Percentiles rank a stretch among this genome's conserved stretches.
Evolutionary conservation across 768 basidiomycete species (phyloP).

Genomic region (Lactarius pseudohatsudake): DNA sequence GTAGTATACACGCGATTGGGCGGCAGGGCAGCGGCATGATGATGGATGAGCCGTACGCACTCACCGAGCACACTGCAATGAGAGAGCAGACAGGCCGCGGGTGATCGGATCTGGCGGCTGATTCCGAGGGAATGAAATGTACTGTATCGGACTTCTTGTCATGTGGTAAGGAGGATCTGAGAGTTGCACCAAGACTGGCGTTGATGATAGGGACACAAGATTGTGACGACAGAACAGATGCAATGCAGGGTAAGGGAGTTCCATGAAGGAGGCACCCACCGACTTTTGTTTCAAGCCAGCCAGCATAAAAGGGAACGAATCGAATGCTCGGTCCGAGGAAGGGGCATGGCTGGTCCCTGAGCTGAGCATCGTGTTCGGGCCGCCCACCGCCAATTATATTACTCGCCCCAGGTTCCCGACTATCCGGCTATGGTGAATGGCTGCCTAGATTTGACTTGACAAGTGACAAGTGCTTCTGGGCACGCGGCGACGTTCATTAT

Average conservation of each 20-base stretch:
- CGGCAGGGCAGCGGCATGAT: background rate
- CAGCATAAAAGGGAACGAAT: background rate
- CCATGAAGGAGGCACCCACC: background rate
- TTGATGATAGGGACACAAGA: background rate
- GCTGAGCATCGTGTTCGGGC: constrained; percentile 20
- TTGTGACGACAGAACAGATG: background rate
- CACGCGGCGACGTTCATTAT: constrained; percentile 6
- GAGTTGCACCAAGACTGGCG: background rate
- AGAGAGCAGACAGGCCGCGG: background rate
- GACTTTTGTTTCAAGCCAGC: background rate
- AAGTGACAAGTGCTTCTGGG: constrained; percentile 12
- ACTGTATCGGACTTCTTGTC: background rate
- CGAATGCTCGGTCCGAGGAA: constrained; percentile 3
- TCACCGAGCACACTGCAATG: background rate
- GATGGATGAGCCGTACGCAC: background rate
- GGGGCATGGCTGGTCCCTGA: constrained; percentile 14
- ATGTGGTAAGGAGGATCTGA: constrained; percentile 5
- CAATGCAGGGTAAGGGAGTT: background rate
- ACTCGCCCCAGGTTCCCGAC: constrained; percentile 3
- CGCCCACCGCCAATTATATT: background rate
- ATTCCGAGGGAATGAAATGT: constrained; percentile 2
- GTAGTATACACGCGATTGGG: background rate
- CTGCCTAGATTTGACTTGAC: constrained; percentile 21
- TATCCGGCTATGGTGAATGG: background rate
- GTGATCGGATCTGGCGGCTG: constrained; percentile 21